Evolutionary conservation across 768 basidiomycete species (phyloP).

Genomic region (Tremella yokohamensis): DNA sequence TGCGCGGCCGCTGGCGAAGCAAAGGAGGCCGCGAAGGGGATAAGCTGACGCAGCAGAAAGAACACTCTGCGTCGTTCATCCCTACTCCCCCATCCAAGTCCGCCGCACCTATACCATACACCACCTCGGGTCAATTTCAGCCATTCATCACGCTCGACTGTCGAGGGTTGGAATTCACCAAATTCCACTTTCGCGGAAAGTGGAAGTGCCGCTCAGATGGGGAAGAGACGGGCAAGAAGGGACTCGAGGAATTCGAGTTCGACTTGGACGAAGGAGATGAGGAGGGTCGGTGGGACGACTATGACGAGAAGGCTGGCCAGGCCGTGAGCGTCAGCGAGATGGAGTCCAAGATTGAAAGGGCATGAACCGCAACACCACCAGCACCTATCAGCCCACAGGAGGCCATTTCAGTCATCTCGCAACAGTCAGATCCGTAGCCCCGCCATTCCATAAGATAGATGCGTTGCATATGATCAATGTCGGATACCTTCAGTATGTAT

Average conservation of each 20-base stretch:
- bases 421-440: too few species aligned
- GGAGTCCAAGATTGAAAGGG: slow-evolving; percentile 32
- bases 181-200: slow-evolving; percentile 38
- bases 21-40: background rate
- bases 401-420: too few species aligned
- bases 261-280: slow-evolving; percentile 42
- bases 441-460: too few species aligned
- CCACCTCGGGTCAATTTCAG: slow-evolving; percentile 16
- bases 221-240: slow-evolving; percentile 1
- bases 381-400: too few species aligned
- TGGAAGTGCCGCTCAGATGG: slow-evolving; percentile 21
- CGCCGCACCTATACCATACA: slow-evolving; percentile 28
- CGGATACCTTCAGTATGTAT: too few species aligned
- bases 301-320: slow-evolving; percentile 45
- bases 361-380: too few species aligned
- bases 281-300: slow-evolving; percentile 50
- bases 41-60: slow-evolving; percentile 33
- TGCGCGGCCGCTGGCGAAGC: too few species aligned
- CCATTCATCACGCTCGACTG: slow-evolving; percentile 48
- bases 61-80: slow-evolving; percentile 48
- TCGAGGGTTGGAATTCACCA: slow-evolving; percentile 47
- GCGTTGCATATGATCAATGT: too few species aligned
- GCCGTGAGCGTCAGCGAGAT: slow-evolving; percentile 44
- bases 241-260: slow-evolving; percentile 30
- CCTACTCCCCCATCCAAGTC: slow-evolving; percentile 33